Evolutionary conservation across 2,329 filamentous ascomycete species (phyloP).

Genomic region (Tolypocladium amazonense): DNA sequence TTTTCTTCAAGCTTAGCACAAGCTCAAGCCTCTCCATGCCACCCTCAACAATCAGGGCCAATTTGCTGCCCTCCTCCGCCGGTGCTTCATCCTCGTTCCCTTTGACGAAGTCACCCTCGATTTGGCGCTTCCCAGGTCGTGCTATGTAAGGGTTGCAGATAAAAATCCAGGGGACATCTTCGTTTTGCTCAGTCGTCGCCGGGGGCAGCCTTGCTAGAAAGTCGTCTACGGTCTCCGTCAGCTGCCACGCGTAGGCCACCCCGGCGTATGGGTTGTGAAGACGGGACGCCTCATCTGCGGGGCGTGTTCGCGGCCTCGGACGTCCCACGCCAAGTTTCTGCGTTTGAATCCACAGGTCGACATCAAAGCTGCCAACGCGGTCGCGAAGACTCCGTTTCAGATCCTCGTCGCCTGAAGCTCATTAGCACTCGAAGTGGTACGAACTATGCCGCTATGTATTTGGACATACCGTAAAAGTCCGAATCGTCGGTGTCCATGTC

Average conservation of each 20-base stretch:
- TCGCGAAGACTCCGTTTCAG: slow-evolving; percentile 34
- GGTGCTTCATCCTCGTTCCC: slow-evolving; percentile 40
- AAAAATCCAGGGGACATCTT: slow-evolving; percentile 57
- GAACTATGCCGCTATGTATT: not conserved
- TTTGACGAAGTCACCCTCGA: slow-evolving; percentile 24
- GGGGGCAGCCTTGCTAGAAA: slow-evolving; percentile 64
- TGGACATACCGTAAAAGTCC: slow-evolving; percentile 41
- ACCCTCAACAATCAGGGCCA: slow-evolving; percentile 37
- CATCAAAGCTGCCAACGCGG: slow-evolving; percentile 40
- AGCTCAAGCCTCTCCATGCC: slow-evolving; percentile 40
- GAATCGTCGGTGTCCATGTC: slow-evolving; percentile 38
- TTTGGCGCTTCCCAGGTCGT: slow-evolving; percentile 20
- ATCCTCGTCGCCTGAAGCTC: slow-evolving; percentile 40
- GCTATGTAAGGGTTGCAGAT: slow-evolving; percentile 52
- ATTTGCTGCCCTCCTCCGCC: slow-evolving; percentile 31
- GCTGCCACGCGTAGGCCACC: slow-evolving; percentile 45
- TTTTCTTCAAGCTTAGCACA: slow-evolving; percentile 35
- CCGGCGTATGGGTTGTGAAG: slow-evolving; percentile 52
- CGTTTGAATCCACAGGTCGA: slow-evolving; percentile 29
- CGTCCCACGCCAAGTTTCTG: slow-evolving; percentile 15
- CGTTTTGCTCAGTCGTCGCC: slow-evolving; percentile 39
- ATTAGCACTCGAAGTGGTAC: not conserved
- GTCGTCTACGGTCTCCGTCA: slow-evolving; percentile 48
- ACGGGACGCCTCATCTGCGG: slow-evolving; percentile 13
- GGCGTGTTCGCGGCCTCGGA: slow-evolving; percentile 10